Evolutionary conservation across 192 early-diverging fungal species (phyloP).

Genomic region (Helicostylum pulchrum): DNA sequence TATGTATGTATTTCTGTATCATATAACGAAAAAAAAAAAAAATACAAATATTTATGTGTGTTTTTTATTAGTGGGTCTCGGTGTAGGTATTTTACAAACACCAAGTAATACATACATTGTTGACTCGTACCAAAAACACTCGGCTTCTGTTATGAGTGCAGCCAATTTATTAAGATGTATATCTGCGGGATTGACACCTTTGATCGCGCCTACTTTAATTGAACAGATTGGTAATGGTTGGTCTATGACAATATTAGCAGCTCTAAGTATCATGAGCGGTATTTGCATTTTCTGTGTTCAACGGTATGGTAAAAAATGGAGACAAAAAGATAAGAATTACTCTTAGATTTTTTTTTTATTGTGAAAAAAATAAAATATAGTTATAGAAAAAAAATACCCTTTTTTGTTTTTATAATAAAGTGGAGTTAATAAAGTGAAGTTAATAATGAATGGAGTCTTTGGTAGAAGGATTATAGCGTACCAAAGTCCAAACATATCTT

Average conservation of each 20-base stretch:
- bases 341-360: no score
- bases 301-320: slow-evolving; percentile 15
- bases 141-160: slow-evolving; percentile 30
- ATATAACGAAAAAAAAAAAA: background rate
- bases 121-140: slow-evolving; percentile 21
- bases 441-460: no score
- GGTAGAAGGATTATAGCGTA: no score
- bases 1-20: slow-evolving; percentile 19
- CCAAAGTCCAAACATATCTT: no score
- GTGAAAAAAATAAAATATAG: no score
- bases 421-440: no score
- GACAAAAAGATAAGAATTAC: background rate
- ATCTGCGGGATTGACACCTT: slow-evolving; percentile 29
- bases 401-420: background rate
- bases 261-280: slow-evolving; percentile 11
- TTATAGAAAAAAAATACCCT: background rate
- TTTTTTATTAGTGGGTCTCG: slow-evolving; percentile 27
- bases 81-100: slow-evolving; percentile 35
- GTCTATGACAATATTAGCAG: slow-evolving; percentile 26
- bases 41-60: background rate
- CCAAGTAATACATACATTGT: slow-evolving; percentile 38
- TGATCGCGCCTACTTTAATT: slow-evolving; percentile 27
- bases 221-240: slow-evolving; percentile 27
- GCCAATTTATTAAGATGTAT: slow-evolving; percentile 32
- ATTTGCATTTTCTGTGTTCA: slow-evolving; percentile 21